Conservation (phyloP, 306 rosid genomes). For the Prunus dulcis region DNA sequence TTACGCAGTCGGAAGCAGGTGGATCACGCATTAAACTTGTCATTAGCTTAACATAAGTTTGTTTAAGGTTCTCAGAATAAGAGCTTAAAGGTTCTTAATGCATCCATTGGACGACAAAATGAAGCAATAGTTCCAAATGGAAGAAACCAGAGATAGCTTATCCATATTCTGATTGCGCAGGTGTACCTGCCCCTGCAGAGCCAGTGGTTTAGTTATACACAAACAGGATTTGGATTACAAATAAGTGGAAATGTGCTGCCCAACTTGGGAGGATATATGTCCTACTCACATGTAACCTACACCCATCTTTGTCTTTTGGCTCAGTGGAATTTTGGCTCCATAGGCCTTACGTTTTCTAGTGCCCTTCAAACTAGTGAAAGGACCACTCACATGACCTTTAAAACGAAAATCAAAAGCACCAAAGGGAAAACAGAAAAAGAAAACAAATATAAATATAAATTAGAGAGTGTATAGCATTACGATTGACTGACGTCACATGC, state of each 20-base stretch:
- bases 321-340: constrained; percentile 40
- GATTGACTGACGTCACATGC: constrained; percentile 19
- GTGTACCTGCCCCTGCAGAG: neutral
- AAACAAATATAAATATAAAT: too few relatives aligned
- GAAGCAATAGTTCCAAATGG: neutral
- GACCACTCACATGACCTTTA: constrained; percentile 46
- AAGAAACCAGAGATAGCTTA: constrained; percentile 23
- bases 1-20: constrained; percentile 7
- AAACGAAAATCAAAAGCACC: neutral
- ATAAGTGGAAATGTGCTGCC: constrained; percentile 32
- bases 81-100: constrained; percentile 19
- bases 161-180: constrained; percentile 9
- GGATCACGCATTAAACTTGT: constrained; percentile 11
- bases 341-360: constrained; percentile 7
- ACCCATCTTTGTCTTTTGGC: constrained; percentile 29
- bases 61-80: neutral
- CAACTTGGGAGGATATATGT: constrained; percentile 12
- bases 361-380: constrained; percentile 33
- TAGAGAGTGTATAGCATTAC: constrained; percentile 4
- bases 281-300: constrained; percentile 25
- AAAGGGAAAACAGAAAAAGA: neutral
- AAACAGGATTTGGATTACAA: constrained; percentile 27
- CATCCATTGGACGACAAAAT: constrained; percentile 32
- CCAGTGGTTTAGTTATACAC: constrained; percentile 27
- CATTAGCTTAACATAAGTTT: constrained; percentile 18